A percentile compares a stretch with the other conserved stretches of the same genome.
Evolutionary conservation across 2,329 filamentous ascomycete genomes (phyloP).

Genomic region (Microdochium paspali): DNA sequence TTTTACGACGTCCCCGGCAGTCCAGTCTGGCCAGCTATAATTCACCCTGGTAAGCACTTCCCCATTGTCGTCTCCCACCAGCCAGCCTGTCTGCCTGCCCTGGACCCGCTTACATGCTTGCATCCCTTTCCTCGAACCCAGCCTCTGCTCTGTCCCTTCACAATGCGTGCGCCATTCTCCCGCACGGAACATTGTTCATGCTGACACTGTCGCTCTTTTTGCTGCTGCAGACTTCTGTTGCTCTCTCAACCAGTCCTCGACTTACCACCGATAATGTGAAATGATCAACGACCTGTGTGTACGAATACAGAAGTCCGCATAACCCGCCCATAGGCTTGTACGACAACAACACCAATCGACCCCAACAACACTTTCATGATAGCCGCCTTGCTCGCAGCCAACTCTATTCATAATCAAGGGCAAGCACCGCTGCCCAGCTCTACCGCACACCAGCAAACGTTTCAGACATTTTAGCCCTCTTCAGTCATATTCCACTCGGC

Average conservation of each 20-base stretch:
- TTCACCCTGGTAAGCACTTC: too few relatives aligned
- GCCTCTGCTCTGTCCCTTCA: background rate
- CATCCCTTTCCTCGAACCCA: background rate
- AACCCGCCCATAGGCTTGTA: background rate
- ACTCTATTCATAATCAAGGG: background rate
- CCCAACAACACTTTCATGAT: background rate
- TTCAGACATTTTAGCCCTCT: background rate
- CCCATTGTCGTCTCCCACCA: background rate
- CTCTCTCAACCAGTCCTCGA: background rate
- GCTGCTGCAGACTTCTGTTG: background rate
- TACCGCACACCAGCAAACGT: background rate
- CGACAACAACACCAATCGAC: background rate
- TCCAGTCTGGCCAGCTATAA: too few relatives aligned
- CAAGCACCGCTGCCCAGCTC: background rate
- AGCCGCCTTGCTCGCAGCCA: background rate
- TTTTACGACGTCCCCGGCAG: too few relatives aligned
- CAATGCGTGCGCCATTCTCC: background rate
- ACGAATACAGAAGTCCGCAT: background rate
- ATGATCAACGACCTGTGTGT: background rate
- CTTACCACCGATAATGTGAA: background rate
- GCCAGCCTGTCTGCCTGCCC: background rate
- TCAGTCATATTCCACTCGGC: background rate
- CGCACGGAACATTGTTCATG: background rate
- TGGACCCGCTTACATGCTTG: background rate
- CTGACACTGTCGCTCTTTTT: background rate